A percentile compares a stretch with the other conserved stretches of the same genome.
Conservation (phyloP, 2,329 filamentous ascomycete species). For the Talaromyces verruculosus region DNA sequence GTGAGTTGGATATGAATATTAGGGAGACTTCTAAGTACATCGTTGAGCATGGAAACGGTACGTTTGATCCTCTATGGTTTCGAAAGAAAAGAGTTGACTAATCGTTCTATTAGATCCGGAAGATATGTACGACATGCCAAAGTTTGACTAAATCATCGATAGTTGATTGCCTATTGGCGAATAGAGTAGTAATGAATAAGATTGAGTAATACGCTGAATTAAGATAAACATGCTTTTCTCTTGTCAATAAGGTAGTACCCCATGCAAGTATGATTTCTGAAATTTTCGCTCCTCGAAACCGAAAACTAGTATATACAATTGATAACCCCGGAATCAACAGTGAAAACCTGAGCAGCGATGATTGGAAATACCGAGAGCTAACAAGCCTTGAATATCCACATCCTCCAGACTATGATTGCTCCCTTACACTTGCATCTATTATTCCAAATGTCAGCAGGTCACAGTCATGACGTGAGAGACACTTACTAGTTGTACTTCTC, state of each 20-base stretch:
- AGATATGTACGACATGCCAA: constrained; percentile 53
- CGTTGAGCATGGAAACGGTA: constrained; percentile 53
- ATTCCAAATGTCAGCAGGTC: background rate
- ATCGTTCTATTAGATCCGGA: constrained; percentile 47
- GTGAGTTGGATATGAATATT: constrained; percentile 53
- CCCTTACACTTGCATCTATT: background rate
- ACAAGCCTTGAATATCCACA: background rate
- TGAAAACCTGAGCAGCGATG: background rate
- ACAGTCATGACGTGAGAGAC: background rate
- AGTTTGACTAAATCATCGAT: constrained; percentile 33
- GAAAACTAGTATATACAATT: background rate
- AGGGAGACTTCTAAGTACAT: constrained; percentile 56
- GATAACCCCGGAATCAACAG: background rate
- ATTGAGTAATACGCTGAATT: background rate
- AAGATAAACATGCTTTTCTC: background rate
- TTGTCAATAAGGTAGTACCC: background rate
- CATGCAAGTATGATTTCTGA: background rate
- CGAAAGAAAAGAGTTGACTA: constrained; percentile 7
- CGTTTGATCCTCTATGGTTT: constrained; percentile 26
- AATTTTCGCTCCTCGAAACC: background rate
- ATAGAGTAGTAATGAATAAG: background rate
- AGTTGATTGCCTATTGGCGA: background rate
- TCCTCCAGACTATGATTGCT: background rate
- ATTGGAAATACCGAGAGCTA: background rate
- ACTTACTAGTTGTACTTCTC: constrained; percentile 19